Conservation (phyloP, 805 yeast genomes). For the Wickerhamiella bombiphila region DNA sequence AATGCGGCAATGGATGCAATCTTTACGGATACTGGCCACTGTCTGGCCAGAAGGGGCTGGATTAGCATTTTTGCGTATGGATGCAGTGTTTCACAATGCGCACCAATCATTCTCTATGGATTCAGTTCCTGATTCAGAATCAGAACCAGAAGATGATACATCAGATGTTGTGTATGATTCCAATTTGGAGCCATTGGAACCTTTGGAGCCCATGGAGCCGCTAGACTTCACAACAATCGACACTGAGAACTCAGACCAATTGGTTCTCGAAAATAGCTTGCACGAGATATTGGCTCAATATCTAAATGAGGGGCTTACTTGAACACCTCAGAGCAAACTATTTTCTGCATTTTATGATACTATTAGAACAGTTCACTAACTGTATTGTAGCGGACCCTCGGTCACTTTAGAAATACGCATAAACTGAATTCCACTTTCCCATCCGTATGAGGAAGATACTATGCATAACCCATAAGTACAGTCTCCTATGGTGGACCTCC, state of each 20-base stretch:
- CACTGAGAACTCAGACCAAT: slow-evolving; percentile 5
- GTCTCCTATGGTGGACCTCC: too few relatives aligned
- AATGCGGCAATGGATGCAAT: slow-evolving; percentile 23
- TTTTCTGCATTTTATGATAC: neutral
- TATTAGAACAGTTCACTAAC: neutral
- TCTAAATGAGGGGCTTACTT: neutral
- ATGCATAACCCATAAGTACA: too few relatives aligned
- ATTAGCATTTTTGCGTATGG: slow-evolving; percentile 23
- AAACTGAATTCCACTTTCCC: too few relatives aligned
- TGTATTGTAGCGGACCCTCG: neutral
- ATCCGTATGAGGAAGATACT: neutral
- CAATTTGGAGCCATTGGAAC: neutral
- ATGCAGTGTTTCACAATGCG: slow-evolving; percentile 23
- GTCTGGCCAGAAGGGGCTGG: slow-evolving; percentile 27
- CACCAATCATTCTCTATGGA: slow-evolving; percentile 3
- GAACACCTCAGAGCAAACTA: slow-evolving; percentile 4
- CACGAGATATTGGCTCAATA: slow-evolving; percentile 7
- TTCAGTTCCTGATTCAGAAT: slow-evolving; percentile 1
- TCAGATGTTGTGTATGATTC: neutral
- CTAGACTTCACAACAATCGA: neutral
- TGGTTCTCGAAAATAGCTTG: slow-evolving; percentile 9
- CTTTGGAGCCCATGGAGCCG: neutral
- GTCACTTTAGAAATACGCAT: neutral
- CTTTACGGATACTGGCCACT: slow-evolving; percentile 21
- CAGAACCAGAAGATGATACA: neutral